These are phyloP conservation scores for Trichoderma lentiforme DNA, from an alignment of 2,329 filamentous ascomycete species.

Conservation along the genomic window DNA sequence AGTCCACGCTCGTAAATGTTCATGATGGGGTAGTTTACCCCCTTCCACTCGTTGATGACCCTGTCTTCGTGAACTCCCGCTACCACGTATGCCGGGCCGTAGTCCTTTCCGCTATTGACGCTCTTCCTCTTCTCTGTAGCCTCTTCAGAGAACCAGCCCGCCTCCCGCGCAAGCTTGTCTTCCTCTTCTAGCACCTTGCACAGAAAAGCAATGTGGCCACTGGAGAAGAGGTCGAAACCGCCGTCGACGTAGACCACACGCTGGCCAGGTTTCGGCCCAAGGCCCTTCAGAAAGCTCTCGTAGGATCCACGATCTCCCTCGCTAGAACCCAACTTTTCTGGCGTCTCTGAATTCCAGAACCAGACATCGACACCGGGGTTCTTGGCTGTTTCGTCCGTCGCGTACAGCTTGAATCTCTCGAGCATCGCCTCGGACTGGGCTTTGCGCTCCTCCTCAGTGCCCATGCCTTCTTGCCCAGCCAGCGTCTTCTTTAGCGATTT, in stretches of 20 bases:
- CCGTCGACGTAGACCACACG: constrained; percentile 92
- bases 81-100: constrained; percentile 80
- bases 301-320: constrained; percentile 62
- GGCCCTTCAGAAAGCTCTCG: constrained; percentile 65
- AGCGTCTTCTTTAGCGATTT: constrained; percentile 69
- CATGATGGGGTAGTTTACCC: constrained; percentile 99
- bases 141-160: constrained; percentile 72
- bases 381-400: constrained; percentile 78
- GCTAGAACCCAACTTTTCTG: constrained; percentile 41
- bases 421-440: constrained; percentile 65
- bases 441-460: constrained; percentile 63
- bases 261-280: constrained; percentile 71
- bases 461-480: constrained; percentile 68
- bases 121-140: constrained; percentile 60
- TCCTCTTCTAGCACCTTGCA: constrained; percentile 72
- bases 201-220: constrained; percentile 94
- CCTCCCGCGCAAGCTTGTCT: constrained; percentile 61
- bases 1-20: constrained; percentile 96
- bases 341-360: constrained; percentile 66
- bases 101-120: constrained; percentile 61
- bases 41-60: constrained; percentile 95
- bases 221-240: constrained; percentile 94
- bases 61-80: constrained; percentile 92
- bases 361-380: constrained; percentile 79
- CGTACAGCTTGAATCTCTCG: constrained; percentile 78